These are phyloP conservation scores for Penicillium sp. DNA, from an alignment of 2,329 filamentous ascomycete genomes.

Conservation along the genomic window DNA sequence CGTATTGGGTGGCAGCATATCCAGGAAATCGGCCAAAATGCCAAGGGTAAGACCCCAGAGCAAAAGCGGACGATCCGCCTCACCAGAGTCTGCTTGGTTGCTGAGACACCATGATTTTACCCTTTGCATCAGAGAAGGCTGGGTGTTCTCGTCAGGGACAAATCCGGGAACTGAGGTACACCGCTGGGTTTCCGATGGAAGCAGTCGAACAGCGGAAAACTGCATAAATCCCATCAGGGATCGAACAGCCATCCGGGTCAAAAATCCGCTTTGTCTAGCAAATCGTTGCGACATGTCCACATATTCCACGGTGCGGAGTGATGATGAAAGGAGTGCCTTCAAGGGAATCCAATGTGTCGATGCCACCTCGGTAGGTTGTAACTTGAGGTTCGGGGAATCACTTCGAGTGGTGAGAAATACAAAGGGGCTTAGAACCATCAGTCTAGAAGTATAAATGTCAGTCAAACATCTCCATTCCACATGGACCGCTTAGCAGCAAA, in stretches of 20 bases:
- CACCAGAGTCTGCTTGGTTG: conserved; percentile 28
- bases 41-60: conserved; percentile 70
- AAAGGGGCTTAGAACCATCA: conserved; percentile 71
- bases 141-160: conserved; percentile 36
- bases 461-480: not conserved
- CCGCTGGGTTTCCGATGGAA: conserved; percentile 62
- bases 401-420: conserved; percentile 63
- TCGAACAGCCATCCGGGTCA: conserved; percentile 56
- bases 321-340: conserved; percentile 59
- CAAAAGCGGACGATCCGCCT: conserved; percentile 52
- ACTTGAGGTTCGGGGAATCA: conserved; percentile 55
- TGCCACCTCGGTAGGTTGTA: conserved; percentile 69
- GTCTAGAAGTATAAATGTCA: conserved; percentile 34
- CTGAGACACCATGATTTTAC: conserved; percentile 30
- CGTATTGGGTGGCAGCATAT: conserved; percentile 64
- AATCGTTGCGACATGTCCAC: conserved; percentile 65
- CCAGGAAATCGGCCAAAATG: conserved; percentile 66
- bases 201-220: conserved; percentile 64
- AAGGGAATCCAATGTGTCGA: conserved; percentile 70
- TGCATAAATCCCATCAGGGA: conserved; percentile 65
- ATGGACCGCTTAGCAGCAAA: not conserved
- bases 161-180: conserved; percentile 56
- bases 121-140: conserved; percentile 23
- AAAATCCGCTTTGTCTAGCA: conserved; percentile 55
- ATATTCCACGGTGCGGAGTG: conserved; percentile 61